These are phyloP conservation scores for Pisolithus sp. DNA, from an alignment of 768 basidiomycete genomes.

Conservation along the genomic window DNA sequence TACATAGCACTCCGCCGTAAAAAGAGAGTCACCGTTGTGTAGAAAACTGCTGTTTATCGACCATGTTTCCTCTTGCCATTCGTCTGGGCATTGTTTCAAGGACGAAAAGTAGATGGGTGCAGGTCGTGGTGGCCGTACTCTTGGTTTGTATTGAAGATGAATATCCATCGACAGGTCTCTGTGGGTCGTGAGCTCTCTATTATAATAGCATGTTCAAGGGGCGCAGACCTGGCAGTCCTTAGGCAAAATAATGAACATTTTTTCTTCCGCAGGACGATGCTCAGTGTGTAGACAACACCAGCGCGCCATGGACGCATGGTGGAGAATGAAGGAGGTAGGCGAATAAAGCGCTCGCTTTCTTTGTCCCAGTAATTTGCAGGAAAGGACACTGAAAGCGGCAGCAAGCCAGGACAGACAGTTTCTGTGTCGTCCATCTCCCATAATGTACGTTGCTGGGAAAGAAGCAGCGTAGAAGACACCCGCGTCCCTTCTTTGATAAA, in stretches of 20 bases:
- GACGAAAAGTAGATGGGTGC: constrained; percentile 18
- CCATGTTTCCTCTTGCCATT: constrained; percentile 30
- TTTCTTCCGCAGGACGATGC: constrained; percentile 17
- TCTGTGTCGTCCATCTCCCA: constrained; percentile 14
- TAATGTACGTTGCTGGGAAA: constrained; percentile 19
- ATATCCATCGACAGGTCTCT: constrained; percentile 19
- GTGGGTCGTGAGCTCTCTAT: background rate
- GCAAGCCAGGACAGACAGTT: constrained; percentile 20
- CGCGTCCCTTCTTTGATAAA: constrained; percentile 11
- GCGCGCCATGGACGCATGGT: constrained; percentile 18
- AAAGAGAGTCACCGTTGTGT: constrained; percentile 5
- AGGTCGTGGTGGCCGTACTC: constrained; percentile 28
- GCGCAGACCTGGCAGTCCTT: constrained; percentile 13
- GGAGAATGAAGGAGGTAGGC: constrained; percentile 27
- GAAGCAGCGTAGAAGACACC: constrained; percentile 8
- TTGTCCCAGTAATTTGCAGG: constrained; percentile 23
- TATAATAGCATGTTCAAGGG: background rate
- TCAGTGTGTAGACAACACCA: constrained; percentile 21
- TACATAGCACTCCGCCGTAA: constrained; percentile 26
- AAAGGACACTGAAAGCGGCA: constrained; percentile 26
- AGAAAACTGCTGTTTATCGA: constrained; percentile 13
- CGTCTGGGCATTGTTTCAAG: constrained; percentile 24
- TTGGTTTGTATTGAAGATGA: constrained; percentile 20
- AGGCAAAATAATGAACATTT: constrained; percentile 15
- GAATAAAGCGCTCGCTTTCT: constrained; percentile 11